Evolutionary conservation across 352 stramenopile genomes (phyloP), one percentile per base, ranked within the genome.

Genomic region (Phytophthora gonapodyides): DNA sequence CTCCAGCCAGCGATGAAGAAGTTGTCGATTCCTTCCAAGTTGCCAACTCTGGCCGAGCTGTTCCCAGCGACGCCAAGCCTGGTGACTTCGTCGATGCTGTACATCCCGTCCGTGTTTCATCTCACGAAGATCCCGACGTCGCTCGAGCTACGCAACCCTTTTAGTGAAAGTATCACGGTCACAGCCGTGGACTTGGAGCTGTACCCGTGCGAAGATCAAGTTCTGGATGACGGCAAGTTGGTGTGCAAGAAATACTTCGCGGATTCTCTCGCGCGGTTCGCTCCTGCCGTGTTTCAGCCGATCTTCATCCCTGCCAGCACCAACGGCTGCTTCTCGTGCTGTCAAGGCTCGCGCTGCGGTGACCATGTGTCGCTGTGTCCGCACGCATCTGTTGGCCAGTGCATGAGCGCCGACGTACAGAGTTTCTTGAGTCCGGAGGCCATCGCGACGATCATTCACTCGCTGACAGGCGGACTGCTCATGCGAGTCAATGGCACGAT

Each of bases 401-500:
- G 86, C 71, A 90, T 95, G 84, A 69, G 65, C 9, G 86, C 86
- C 2, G 70, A 75, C 6, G 71, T 95, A 13, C 67, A 87, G 34
- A 82, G 72, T 46, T 87, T 91, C 33, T 79, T 93, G 61, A 91
- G 69, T 17, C 74, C 80, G 7, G 86, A 93, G 56, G 79, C 85
- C 42, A 91, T 95, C 57, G 78, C 78, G 6, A 82, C 82, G 16
- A 74, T 95, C 19, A 89, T 91, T 53, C 80, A 73, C 40, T 85
- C 84, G 4, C 71, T 87, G 38, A 91, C 81, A 11, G 78, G 82
- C 12, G 86, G 83, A 1, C 55, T 95, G 30, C 44, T 95, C 21
- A 91, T 95, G 84, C 71, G 77, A 36, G 81, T 95, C 27, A 91
- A 95, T 57, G 86, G 86, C 24, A 93, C 77, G 17, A 88, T 95